phyloP scores from a whole-genome alignment of 2,329 filamentous ascomycete genomes.

The Colletotrichum tamarilloi region DNA sequence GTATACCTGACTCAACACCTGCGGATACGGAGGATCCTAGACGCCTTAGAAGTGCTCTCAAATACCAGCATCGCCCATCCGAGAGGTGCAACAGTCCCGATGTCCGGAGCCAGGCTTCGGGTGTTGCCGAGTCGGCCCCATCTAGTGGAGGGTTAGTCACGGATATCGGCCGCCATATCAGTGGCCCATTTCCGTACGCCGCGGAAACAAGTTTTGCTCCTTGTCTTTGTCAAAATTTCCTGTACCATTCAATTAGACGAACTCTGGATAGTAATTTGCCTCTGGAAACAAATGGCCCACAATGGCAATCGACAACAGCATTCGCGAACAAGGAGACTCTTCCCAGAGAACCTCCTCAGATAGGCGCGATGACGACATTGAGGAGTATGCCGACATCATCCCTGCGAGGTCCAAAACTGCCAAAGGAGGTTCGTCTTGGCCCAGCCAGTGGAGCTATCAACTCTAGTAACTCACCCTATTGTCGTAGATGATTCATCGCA shows the following conservation, averaged over 20 bases:
- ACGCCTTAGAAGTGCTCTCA: background rate
- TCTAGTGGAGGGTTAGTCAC: constrained; percentile 4
- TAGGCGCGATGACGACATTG: constrained; percentile 10
- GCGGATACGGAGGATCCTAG: constrained; percentile 20
- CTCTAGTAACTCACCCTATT: background rate
- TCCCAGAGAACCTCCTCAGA: constrained; percentile 17
- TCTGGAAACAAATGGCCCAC: background rate
- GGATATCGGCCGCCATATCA: constrained; percentile 15
- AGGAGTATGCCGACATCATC: constrained; percentile 28
- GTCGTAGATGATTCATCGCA: constrained; percentile 4
- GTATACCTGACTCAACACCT: constrained; percentile 1
- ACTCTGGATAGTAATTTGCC: no score
- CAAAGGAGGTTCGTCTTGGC: constrained; percentile 4
- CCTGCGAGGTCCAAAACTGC: constrained; percentile 4
- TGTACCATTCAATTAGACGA: no score
- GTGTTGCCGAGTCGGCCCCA: constrained; percentile 22
- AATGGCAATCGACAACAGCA: constrained; percentile 10
- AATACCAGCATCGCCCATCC: background rate
- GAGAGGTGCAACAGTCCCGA: constrained; percentile 15
- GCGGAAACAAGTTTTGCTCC: background rate
- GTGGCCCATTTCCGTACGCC: constrained; percentile 13
- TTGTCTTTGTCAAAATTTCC: background rate
- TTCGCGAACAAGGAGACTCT: constrained; percentile 1
- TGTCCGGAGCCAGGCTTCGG: constrained; percentile 23
- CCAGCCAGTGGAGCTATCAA: background rate